Conservation (phyloP, 169 alveolate species). For the Cryptosporidium sp. region DNA sequence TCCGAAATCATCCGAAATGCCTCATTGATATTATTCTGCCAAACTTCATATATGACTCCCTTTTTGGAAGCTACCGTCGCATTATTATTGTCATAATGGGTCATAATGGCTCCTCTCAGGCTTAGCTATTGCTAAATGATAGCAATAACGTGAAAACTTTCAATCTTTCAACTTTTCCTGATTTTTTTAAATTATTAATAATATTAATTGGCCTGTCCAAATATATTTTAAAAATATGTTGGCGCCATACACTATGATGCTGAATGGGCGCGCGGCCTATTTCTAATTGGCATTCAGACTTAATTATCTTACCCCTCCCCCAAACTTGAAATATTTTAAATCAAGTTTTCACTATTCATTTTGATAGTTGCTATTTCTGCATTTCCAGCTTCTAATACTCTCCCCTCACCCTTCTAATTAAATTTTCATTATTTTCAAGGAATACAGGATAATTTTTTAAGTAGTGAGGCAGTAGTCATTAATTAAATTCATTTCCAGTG, state of each 20-base stretch:
- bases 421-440: neutral
- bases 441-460: too few species aligned
- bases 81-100: neutral
- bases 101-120: conserved; percentile 32
- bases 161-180: conserved; percentile 5
- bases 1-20: conserved; percentile 90
- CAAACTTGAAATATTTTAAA: neutral
- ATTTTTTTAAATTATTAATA: neutral
- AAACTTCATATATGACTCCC: conserved; percentile 53
- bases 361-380: too few species aligned
- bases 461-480: neutral
- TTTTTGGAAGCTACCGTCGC: neutral
- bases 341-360: neutral
- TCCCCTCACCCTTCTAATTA: neutral
- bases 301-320: neutral
- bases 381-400: neutral
- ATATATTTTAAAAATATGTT: neutral
- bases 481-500: neutral
- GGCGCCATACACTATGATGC: neutral
- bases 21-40: conserved; percentile 81
- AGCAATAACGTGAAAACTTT: conserved; percentile 24
- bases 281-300: neutral
- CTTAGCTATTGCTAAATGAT: conserved; percentile 42
- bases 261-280: neutral
- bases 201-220: neutral